A percentile compares a stretch with the other conserved stretches of the same genome.
Conservation (phyloP, 2,329 filamentous ascomycete genomes). For the Gyromitra esculenta region DNA sequence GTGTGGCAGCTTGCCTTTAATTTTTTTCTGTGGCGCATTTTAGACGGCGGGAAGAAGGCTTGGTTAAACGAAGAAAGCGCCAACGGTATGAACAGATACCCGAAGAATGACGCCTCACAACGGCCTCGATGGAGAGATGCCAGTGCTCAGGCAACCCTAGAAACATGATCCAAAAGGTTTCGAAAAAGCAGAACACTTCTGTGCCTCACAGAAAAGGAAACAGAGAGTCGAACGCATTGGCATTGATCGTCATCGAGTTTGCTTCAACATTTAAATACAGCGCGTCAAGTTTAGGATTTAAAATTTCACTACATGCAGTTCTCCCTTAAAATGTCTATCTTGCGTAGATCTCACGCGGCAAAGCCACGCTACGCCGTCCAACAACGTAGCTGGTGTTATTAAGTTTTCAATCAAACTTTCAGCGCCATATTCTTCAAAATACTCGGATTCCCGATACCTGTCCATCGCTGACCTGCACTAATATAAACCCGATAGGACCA, state of each 20-base stretch:
- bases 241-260: neutral
- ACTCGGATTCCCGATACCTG: slow-evolving; percentile 13
- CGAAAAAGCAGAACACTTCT: neutral
- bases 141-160: slow-evolving; percentile 4
- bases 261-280: slow-evolving; percentile 11
- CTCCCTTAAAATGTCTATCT: slow-evolving; percentile 38
- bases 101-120: slow-evolving; percentile 48
- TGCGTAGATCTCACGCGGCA: slow-evolving; percentile 33
- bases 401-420: slow-evolving; percentile 31
- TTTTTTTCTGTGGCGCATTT: slow-evolving; percentile 41
- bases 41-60: slow-evolving; percentile 46
- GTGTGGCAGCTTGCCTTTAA: slow-evolving; percentile 26
- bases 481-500: neutral
- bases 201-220: neutral
- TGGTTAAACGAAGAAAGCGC: slow-evolving; percentile 33
- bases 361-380: slow-evolving; percentile 20
- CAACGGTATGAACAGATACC: slow-evolving; percentile 34
- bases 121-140: slow-evolving; percentile 31
- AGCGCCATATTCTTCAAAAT: slow-evolving; percentile 14
- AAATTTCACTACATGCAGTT: slow-evolving; percentile 23
- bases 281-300: slow-evolving; percentile 4
- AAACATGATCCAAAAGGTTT: neutral
- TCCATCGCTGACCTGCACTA: neutral
- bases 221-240: neutral
- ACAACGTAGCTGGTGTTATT: neutral